These are phyloP conservation scores for Arachis hypogaea DNA, from an alignment of 306 rosid genomes.

Conservation along the genomic window DNA sequence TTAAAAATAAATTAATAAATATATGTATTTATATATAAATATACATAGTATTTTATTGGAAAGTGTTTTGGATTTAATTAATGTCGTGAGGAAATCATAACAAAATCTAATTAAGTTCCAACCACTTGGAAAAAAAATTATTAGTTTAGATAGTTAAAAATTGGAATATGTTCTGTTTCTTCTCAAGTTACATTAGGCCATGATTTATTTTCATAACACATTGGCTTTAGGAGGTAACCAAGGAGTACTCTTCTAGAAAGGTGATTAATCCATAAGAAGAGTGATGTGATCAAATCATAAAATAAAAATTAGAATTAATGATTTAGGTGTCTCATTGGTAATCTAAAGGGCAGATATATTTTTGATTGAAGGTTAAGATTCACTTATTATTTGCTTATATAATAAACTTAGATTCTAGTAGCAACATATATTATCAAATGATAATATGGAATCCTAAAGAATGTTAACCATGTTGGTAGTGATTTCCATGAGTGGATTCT, in stretches of 20 bases:
- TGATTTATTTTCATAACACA: constrained; percentile 16
- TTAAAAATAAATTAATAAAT: too few relatives aligned
- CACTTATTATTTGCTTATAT: background rate
- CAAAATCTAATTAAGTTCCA: background rate
- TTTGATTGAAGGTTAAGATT: constrained; percentile 12
- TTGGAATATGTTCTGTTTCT: constrained; percentile 41
- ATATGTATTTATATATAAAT: too few relatives aligned
- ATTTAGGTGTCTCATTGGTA: constrained; percentile 29
- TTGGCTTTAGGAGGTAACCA: constrained; percentile 42
- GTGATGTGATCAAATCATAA: constrained; percentile 3
- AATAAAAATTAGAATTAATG: background rate
- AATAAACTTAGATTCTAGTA: constrained; percentile 16
- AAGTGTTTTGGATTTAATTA: background rate
- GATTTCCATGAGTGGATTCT: background rate
- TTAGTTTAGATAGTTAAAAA: constrained; percentile 16
- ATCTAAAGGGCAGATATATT: constrained; percentile 26
- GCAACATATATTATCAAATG: constrained; percentile 2
- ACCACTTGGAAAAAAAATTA: constrained; percentile 8
- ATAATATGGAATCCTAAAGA: background rate
- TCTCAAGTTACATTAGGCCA: constrained; percentile 34
- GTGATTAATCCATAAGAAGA: background rate
- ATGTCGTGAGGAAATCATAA: background rate
- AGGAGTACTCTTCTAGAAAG: constrained; percentile 28
- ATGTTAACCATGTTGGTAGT: constrained; percentile 3
- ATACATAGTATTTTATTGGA: too few relatives aligned